Base-by-base conservation (phyloP, 768 basidiomycete genomes). In the Phylloporus arenicola region DNA sequence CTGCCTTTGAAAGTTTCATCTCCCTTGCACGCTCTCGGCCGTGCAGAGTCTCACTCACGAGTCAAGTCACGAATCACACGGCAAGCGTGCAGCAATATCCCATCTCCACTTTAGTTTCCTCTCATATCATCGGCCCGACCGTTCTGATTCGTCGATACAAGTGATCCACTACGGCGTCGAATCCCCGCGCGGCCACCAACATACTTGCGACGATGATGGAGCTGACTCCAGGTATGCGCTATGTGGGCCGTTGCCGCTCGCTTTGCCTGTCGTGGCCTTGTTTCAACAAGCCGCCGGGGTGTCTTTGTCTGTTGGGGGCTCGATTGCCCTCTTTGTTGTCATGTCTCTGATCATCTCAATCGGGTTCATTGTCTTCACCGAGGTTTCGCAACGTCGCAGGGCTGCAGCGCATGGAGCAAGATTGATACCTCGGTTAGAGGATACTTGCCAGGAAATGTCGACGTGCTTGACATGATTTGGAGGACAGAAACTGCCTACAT, bases 361-460 rank as follows among this genome's bases (percentile, higher is more conserved):
- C 22, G 14, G 30, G 1, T 47, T 43, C n/a, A 33, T 57, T 6
- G 5, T 56, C 22, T 43, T 45, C 24, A 29, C 16, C 24, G 47
- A 52, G 13, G 30, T 48, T 1, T 53, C 24, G 29, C 60, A 62
- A 9, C 44, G 30, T 33, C 54, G 53, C 12, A 57, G 35, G 38
- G 69, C 67, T 22, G 50, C 54, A 16, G 50, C 54, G 3, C 35
- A 46, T 29, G 64, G 67, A 0, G 69, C 69, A n/a, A 56, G 64
- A 30, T 14, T 54, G 29, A 44, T 68, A n/a, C 71, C 73, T 20
- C 54, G 52, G 57, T 67, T 34, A 53, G 46, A n/a, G 72, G 74
- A 12, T 51, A 53, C 37, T 51, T 58, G 50, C 62, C 65, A 4
- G 74, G 70, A n/a, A 69, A 67, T 55, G 20, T 65, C 20, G 75